A percentile compares a stretch with the other conserved stretches of the same genome.
These are phyloP conservation scores for Diplogelasinospora grovesii DNA, from an alignment of 495 filamentous ascomycete genomes.

Conservation along the genomic window DNA sequence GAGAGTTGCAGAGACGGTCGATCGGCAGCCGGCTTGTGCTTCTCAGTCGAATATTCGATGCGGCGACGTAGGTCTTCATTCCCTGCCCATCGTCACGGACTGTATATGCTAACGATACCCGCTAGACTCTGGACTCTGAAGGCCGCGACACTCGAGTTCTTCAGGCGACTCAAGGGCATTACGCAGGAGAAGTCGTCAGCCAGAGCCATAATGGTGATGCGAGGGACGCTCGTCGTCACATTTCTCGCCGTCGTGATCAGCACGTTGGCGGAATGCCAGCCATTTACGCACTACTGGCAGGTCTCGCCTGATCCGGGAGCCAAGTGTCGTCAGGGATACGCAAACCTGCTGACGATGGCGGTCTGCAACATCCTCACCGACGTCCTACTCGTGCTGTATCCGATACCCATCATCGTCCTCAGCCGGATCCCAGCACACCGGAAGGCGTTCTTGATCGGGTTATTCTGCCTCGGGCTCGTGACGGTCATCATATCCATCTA, in stretches of 20 bases:
- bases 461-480: constrained; percentile 72
- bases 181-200: constrained; percentile 64
- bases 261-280: constrained; percentile 77
- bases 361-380: constrained; percentile 78
- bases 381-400: constrained; percentile 76
- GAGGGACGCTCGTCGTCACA: constrained; percentile 63
- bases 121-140: constrained; percentile 88
- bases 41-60: constrained; percentile 55
- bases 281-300: constrained; percentile 82
- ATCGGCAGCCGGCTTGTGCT: constrained; percentile 61
- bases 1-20: constrained; percentile 39
- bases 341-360: constrained; percentile 75
- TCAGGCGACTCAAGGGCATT: constrained; percentile 61
- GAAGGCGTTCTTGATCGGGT: constrained; percentile 54
- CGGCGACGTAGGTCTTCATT: constrained; percentile 51
- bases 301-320: constrained; percentile 80
- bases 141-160: constrained; percentile 79
- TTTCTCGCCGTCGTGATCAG: constrained; percentile 72
- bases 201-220: constrained; percentile 57
- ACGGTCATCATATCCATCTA: constrained; percentile 67
- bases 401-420: constrained; percentile 73
- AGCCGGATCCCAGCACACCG: constrained; percentile 58
- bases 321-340: constrained; percentile 72
- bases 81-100: not conserved
- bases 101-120: not conserved